Conservation (phyloP, 257 asterid species). For the Solanum clarkiae region DNA sequence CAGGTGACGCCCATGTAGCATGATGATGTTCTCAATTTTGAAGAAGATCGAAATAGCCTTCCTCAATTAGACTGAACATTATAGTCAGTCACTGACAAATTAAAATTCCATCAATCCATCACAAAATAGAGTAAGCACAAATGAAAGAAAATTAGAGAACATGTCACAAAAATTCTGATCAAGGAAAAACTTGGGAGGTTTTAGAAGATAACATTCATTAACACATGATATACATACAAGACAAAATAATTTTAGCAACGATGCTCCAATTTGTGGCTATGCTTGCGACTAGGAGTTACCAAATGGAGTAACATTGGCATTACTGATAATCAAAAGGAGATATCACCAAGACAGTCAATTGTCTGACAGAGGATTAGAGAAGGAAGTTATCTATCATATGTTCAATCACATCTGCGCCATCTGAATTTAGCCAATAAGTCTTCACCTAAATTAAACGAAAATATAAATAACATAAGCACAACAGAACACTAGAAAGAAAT, state of each 20-base stretch:
- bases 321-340: neutral
- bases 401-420: slow-evolving; percentile 82
- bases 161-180: neutral
- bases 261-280: neutral
- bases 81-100: neutral
- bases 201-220: neutral
- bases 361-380: slow-evolving; percentile 15
- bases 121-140: neutral
- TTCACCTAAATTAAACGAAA: slow-evolving; percentile 38
- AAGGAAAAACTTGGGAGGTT: neutral
- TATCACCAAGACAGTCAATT: neutral
- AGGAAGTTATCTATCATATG: slow-evolving; percentile 78
- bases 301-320: neutral
- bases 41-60: too few species aligned
- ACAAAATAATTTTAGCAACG: neutral
- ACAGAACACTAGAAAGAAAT: neutral
- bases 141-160: neutral
- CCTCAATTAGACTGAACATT: neutral
- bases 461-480: neutral
- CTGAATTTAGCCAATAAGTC: slow-evolving; percentile 83
- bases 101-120: neutral
- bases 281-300: neutral
- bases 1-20: too few species aligned
- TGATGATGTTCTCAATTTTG: too few species aligned
- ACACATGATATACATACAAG: neutral